These are phyloP conservation scores for Schizonepeta tenuifolia DNA, from an alignment of 257 asterid genomes.

Conservation along the genomic window DNA sequence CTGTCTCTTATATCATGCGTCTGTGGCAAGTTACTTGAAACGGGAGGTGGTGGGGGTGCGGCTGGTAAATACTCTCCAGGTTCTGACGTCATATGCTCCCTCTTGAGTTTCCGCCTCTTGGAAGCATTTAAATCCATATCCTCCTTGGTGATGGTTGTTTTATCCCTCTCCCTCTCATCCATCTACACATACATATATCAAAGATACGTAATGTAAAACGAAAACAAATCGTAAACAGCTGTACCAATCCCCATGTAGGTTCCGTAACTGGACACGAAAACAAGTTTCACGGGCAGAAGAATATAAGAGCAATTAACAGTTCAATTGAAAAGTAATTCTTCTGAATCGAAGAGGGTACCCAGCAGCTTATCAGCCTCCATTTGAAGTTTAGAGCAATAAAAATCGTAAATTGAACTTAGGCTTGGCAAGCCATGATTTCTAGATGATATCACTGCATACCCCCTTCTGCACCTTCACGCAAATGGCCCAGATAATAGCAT, in stretches of 20 bases:
- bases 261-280: neutral
- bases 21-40: conserved; percentile 58
- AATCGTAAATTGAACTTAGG: neutral
- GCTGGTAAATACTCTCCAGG: conserved; percentile 92
- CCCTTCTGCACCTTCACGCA: neutral
- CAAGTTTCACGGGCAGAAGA: neutral
- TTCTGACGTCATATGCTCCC: conserved; percentile 83
- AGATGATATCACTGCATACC: neutral
- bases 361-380: neutral
- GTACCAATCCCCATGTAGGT: neutral
- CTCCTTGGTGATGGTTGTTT: conserved; percentile 62
- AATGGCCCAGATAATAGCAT: neutral
- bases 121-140: conserved; percentile 80
- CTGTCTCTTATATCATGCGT: conserved; percentile 82
- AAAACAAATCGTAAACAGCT: neutral
- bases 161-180: conserved; percentile 92
- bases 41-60: conserved; percentile 58
- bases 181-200: conserved; percentile 48
- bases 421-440: neutral
- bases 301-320: neutral
- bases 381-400: neutral
- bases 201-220: neutral
- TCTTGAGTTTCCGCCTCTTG: conserved; percentile 88
- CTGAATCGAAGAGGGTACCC: neutral
- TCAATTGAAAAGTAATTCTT: neutral